A percentile compares a stretch with the other conserved stretches of the same genome.
Conservation (phyloP, 768 basidiomycete species). For the Leccinum rimulosum region DNA sequence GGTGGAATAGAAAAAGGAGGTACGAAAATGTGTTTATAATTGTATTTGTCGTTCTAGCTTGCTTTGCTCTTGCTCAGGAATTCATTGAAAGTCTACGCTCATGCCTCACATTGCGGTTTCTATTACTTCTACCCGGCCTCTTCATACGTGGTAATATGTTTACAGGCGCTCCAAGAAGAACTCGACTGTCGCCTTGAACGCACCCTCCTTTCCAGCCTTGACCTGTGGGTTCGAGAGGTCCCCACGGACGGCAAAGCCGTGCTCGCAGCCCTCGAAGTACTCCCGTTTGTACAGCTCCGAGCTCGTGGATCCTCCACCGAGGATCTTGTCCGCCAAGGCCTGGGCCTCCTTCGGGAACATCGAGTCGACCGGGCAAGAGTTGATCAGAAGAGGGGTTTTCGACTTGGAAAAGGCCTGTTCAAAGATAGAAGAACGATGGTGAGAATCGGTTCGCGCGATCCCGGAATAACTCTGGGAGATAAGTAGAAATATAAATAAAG, state of each 20-base stretch:
- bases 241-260: slow-evolving; percentile 57
- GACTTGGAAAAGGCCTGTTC: slow-evolving; percentile 47
- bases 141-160: neutral
- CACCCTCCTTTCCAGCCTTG: slow-evolving; percentile 62
- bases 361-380: slow-evolving; percentile 55
- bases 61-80: neutral
- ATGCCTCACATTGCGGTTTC: neutral
- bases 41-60: neutral
- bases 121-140: neutral
- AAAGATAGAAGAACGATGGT: neutral
- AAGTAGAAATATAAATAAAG: neutral
- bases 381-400: slow-evolving; percentile 62
- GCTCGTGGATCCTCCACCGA: slow-evolving; percentile 46
- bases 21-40: neutral
- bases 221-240: slow-evolving; percentile 47
- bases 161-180: slow-evolving; percentile 44
- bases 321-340: slow-evolving; percentile 45
- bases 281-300: slow-evolving; percentile 36
- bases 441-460: neutral
- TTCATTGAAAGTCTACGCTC: neutral
- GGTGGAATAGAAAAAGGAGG: too few species aligned
- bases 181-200: slow-evolving; percentile 47
- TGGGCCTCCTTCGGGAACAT: slow-evolving; percentile 49
- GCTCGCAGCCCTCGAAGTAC: slow-evolving; percentile 38
- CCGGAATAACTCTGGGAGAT: neutral